Evolutionary conservation across 768 basidiomycete species (phyloP).

Genomic region (Cubamyces lactineus): DNA sequence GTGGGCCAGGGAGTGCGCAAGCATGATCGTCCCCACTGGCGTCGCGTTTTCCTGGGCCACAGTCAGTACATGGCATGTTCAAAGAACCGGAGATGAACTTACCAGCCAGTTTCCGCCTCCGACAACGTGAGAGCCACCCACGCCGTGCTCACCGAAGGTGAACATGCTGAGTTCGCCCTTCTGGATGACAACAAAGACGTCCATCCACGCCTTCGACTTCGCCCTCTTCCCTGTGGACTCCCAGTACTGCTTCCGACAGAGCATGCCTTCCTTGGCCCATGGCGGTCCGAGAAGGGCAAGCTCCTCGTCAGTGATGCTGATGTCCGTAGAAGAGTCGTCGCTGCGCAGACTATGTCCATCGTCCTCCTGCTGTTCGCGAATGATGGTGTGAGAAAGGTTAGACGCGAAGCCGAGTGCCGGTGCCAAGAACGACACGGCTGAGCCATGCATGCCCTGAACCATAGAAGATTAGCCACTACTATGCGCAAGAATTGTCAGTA

Average conservation of each 20-base stretch:
- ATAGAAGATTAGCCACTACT: background rate
- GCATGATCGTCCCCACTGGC: slow-evolving; percentile 76
- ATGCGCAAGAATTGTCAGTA: background rate
- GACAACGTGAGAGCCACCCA: slow-evolving; percentile 65
- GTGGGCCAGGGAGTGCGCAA: slow-evolving; percentile 88
- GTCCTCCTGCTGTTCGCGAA: slow-evolving; percentile 90
- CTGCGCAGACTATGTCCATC: slow-evolving; percentile 79
- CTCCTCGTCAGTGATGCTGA: slow-evolving; percentile 94
- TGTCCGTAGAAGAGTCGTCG: slow-evolving; percentile 64
- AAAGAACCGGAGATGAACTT: slow-evolving; percentile 40
- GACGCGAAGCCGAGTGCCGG: slow-evolving; percentile 96
- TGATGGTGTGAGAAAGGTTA: slow-evolving; percentile 94
- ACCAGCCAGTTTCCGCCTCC: slow-evolving; percentile 99
- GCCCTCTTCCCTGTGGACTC: slow-evolving; percentile 82
- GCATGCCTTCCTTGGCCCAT: slow-evolving; percentile 99
- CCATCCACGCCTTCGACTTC: slow-evolving; percentile 89
- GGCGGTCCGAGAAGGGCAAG: slow-evolving; percentile 93
- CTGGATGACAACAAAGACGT: slow-evolving; percentile 95
- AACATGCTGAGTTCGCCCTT: slow-evolving; percentile 97
- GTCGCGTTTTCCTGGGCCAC: slow-evolving; percentile 77
- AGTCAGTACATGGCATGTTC: slow-evolving; percentile 15
- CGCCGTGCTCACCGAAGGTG: slow-evolving; percentile 78
- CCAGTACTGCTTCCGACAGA: slow-evolving; percentile 94
- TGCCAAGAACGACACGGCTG: slow-evolving; percentile 70
- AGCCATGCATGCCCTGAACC: slow-evolving; percentile 58